Conservation (phyloP, 768 basidiomycete species). For the Xerocomellus intermedius region DNA sequence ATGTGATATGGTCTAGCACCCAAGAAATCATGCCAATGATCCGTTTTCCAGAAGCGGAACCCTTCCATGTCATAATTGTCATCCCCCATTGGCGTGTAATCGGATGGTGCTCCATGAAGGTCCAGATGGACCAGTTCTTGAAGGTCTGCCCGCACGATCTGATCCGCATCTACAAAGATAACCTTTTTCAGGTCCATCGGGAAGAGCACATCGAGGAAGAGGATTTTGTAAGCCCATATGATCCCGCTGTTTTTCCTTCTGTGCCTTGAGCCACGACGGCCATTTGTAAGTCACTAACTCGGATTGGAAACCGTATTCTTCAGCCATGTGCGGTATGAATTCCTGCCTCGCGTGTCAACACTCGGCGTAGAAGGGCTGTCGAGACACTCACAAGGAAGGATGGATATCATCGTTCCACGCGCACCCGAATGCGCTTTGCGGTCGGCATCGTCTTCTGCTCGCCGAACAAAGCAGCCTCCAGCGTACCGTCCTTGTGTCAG, state of each 20-base stretch:
- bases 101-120: slow-evolving; percentile 90
- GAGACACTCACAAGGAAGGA: no score
- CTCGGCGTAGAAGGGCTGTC: not conserved
- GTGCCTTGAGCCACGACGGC: slow-evolving; percentile 96
- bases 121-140: slow-evolving; percentile 94
- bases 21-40: slow-evolving; percentile 91
- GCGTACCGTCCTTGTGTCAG: no score
- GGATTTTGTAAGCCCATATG: slow-evolving; percentile 99
- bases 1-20: slow-evolving; percentile 90
- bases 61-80: slow-evolving; percentile 95
- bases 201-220: slow-evolving; percentile 98
- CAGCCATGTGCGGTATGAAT: slow-evolving; percentile 91
- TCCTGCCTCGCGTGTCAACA: slow-evolving; percentile 48
- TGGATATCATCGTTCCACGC: slow-evolving; percentile 53
- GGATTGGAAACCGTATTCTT: slow-evolving; percentile 91
- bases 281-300: slow-evolving; percentile 99
- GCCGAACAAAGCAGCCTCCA: slow-evolving; percentile 38
- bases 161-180: slow-evolving; percentile 97
- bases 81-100: slow-evolving; percentile 96
- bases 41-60: slow-evolving; percentile 98
- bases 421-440: slow-evolving; percentile 53
- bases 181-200: slow-evolving; percentile 99
- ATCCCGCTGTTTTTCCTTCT: slow-evolving; percentile 97
- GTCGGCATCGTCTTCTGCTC: slow-evolving; percentile 51
- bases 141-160: slow-evolving; percentile 95